Base-by-base conservation (phyloP, 805 yeast species). In the Metschnikowia bowlesiae region DNA sequence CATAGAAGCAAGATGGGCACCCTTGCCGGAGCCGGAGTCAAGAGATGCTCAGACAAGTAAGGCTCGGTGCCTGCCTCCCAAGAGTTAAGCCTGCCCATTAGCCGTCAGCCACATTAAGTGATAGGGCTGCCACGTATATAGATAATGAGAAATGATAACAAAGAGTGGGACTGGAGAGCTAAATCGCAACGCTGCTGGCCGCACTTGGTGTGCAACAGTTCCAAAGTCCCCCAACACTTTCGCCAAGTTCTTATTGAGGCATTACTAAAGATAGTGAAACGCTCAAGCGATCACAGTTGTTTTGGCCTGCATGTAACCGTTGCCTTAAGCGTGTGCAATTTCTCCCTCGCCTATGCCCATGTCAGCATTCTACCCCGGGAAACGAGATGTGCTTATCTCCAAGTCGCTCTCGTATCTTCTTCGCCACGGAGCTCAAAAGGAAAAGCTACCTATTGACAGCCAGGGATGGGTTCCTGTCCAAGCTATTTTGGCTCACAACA, bases 361-460 rank as follows among this genome's bases (percentile, higher is more conserved):
- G 58, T 47, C 57, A 6, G 53, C 51, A 14, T 53, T 53, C 13
- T 36, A 41, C 39, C 38, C 50, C 41, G 33, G 58, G 53, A 14
- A 60, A 57, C 45, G 87, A 59, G 82, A 79, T 51, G 61, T 75
- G 6, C 69, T 67, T 36, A 82, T 90, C 14, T 89, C 97, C 6
- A 87, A 87, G 56, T 73, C 87, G 0, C 70, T 94, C 31, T 79
- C 96, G 6, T 84, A 85, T 57, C 70, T 94, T 1, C 76, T 92
- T 1, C 74, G 99, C n/a, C 99, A 92, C 62, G 89, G 87, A 4
- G 98, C 98, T 0, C 62, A 67, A 13, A 78, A 81, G 46, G 94
- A 89, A 58, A 75, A 78, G 0, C 66, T 94, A 11, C 55, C 69
- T 2, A 87, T 94, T 2, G 87, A 85, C 59, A 51, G 62, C 0